These are phyloP conservation scores for Coniochaeta sp. DNA, from an alignment of 2,329 filamentous ascomycete genomes.

Conservation along the genomic window DNA sequence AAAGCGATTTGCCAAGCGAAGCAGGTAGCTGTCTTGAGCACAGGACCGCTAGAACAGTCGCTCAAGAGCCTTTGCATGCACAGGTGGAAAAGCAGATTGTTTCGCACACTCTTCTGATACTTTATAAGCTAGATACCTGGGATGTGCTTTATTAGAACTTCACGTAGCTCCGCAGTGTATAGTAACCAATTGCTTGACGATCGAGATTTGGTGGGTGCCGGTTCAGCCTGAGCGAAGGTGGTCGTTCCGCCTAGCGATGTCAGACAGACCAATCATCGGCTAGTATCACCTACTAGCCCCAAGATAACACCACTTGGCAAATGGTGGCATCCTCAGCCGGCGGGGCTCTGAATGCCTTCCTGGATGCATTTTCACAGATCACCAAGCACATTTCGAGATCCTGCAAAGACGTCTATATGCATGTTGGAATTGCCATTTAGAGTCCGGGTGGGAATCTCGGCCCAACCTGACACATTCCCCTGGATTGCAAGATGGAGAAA, in stretches of 20 bases:
- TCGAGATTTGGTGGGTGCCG: background rate
- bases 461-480: background rate
- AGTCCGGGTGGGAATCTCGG: background rate
- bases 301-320: background rate
- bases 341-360: background rate
- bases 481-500: background rate
- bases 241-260: background rate
- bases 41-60: background rate
- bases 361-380: background rate
- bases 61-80: background rate
- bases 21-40: background rate
- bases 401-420: background rate
- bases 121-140: background rate
- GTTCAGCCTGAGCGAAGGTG: background rate
- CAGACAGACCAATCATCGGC: background rate
- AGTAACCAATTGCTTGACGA: background rate
- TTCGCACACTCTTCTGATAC: too few species aligned
- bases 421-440: background rate
- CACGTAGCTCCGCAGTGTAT: too few species aligned
- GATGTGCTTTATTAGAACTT: background rate
- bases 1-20: background rate
- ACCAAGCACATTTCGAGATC: background rate
- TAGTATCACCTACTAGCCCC: background rate
- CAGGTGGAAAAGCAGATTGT: background rate
- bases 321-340: background rate